These are phyloP conservation scores for Trichothecium roseum DNA, from an alignment of 2,329 filamentous ascomycete species.

Conservation along the genomic window DNA sequence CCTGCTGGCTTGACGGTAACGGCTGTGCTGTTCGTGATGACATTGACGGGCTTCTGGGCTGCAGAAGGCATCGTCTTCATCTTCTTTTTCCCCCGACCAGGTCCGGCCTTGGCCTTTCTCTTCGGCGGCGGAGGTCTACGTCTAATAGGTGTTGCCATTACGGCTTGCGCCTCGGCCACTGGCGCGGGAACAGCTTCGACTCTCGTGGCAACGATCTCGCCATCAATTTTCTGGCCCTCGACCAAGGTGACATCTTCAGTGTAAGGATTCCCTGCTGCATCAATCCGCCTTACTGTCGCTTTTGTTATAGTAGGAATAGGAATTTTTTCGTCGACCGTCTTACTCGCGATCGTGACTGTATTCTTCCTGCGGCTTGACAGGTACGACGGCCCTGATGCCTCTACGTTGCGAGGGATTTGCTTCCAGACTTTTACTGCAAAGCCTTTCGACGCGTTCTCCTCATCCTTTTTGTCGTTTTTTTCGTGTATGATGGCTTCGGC, in stretches of 20 bases:
- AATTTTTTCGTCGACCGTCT: slow-evolving; percentile 32
- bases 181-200: slow-evolving; percentile 44
- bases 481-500: slow-evolving; percentile 32
- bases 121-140: slow-evolving; percentile 67
- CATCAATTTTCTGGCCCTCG: slow-evolving; percentile 70
- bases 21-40: slow-evolving; percentile 17
- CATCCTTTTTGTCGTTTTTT: slow-evolving; percentile 52
- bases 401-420: slow-evolving; percentile 48
- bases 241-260: slow-evolving; percentile 75
- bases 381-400: slow-evolving; percentile 40
- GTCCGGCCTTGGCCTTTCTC: slow-evolving; percentile 65
- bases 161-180: slow-evolving; percentile 42
- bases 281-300: slow-evolving; percentile 68
- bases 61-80: slow-evolving; percentile 45
- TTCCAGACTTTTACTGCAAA: slow-evolving; percentile 52
- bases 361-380: slow-evolving; percentile 53
- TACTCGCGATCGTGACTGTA: slow-evolving; percentile 45
- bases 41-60: slow-evolving; percentile 8
- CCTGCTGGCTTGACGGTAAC: slow-evolving; percentile 27
- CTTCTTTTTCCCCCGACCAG: slow-evolving; percentile 71
- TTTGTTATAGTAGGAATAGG: slow-evolving; percentile 55
- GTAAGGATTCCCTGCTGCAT: slow-evolving; percentile 70
- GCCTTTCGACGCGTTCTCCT: slow-evolving; percentile 43
- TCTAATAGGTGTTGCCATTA: slow-evolving; percentile 29
- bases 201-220: slow-evolving; percentile 62